Evolutionary conservation across 2,329 filamentous ascomycete species (phyloP), one percentile per base, ranked within the genome.

Genomic region (Rhynchosporium agropyri): DNA sequence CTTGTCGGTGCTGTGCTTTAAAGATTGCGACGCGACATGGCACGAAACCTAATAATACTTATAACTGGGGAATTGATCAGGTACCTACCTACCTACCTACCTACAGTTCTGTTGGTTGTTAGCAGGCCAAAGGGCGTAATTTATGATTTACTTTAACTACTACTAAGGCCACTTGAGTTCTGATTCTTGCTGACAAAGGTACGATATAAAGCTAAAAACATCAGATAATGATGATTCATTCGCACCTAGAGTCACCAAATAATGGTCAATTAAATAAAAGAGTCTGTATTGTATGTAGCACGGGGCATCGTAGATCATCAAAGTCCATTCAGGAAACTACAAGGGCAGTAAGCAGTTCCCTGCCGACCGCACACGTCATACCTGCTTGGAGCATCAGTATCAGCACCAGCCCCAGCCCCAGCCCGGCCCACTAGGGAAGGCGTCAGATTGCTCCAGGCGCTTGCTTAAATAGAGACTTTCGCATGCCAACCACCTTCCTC

Each of bases 291-390:
- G 12, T n/a, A n/a, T 5, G 13, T n/a, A 43, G 13, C 8, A 4
- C n/a, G 28, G 45, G 45, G 45, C 45, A 28, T 6, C 28, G n/a
- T 10, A 48, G 12, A 26, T 48, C 45, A 48, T 48, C 5, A 1
- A 20, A 8, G 26, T 38, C n/a, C 50, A 33, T 9, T 12, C n/a
- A 26, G 28, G 4, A 48, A 26, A 2, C 7, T 8, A 48, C 20
- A 28, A 48, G 20, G 45, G 28, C 28, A 50, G 4, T 5, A n/a
- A 31, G 36, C 31, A 55, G 20, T 13, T 38, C 13, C 42, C 56
- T 31, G 29, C 57, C 45, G 45, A 49, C 46, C 45, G 33, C 57
- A 48, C 57, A 59, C 57, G 57, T 59, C 57, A 59, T 59, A 59
- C 20, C 20, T 20, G 1, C 57, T 9, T 58, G 33, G 54, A 43